Base-by-base conservation (phyloP, 2,329 filamentous ascomycete genomes). In the Pseudocercospora musae region DNA sequence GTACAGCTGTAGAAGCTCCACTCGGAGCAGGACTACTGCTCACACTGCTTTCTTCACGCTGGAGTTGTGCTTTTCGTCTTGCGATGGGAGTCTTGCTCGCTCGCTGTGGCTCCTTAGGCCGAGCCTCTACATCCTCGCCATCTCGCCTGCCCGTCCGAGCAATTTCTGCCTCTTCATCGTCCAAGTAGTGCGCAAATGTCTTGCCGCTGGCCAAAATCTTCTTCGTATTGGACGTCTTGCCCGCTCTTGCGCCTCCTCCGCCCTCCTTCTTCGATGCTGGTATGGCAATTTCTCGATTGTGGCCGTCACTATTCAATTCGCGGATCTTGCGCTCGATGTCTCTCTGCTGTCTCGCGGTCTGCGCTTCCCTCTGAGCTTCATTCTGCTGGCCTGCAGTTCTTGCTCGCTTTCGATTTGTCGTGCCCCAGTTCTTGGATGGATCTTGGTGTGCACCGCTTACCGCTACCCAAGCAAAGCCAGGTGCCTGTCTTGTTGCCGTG, bases 401-500 rank as follows among this genome's bases (percentile, higher is more conserved):
- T 29, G 86, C 87, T 71, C 92, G 89, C 78, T 96, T 96, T 65
- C 89, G 84, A 52, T 71, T 74, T 9, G 69, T 67, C 6, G 72
- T 72, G 18, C 71, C 70, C 77, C 78, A 62, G 74, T 80, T 72
- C 76, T 78, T 74, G 73, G 81, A 83, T 78, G 79, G 78, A 68
- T 81, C 73, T 9, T 84, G 82, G 59, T 85, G 82, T 60, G 84
- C 82, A 76, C 84, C 74, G 15, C 85, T 87, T 73, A 96, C 91
- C 29, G 92, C 88, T 1, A 97, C 91, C 75, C 96, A 96, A 11
- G 92, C 92, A 89, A 92, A 98, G 72, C 94, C 94, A 0, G 94
- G 92, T 0, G 91, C 90, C 15, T 87, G 87, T 64, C 86, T 87
- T 18, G 73, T 72, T 27, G 87, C 81, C 72, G 86, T 87, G 18